These are phyloP conservation scores for Jatropha multifida DNA, from an alignment of 441 rosid species.

Conservation along the genomic window DNA sequence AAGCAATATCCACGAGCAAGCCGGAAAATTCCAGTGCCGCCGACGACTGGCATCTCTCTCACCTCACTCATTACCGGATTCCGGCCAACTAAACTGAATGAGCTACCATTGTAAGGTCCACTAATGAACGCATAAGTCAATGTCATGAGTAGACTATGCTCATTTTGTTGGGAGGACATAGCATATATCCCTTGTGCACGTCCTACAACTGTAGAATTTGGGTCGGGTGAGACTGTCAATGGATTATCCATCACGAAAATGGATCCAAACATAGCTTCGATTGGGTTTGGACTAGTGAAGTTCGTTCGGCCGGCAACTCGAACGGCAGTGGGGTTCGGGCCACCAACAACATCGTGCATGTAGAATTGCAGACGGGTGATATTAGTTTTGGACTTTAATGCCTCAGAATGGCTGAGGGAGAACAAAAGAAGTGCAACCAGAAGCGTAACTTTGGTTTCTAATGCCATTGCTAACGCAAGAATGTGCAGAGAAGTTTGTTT, in stretches of 20 bases:
- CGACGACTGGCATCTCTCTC: constrained; percentile 62
- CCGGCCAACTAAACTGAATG: constrained; percentile 47
- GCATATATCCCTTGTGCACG: constrained; percentile 62
- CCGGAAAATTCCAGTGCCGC: constrained; percentile 56
- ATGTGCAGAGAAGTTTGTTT: neutral
- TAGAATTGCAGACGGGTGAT: constrained; percentile 52
- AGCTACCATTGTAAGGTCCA: constrained; percentile 59
- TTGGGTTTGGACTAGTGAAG: constrained; percentile 33
- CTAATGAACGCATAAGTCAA: constrained; percentile 41
- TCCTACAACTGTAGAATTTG: constrained; percentile 43
- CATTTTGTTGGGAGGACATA: constrained; percentile 37
- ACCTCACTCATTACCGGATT: constrained; percentile 38
- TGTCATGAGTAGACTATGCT: constrained; percentile 43
- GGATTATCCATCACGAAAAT: constrained; percentile 47
- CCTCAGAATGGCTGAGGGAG: constrained; percentile 17
- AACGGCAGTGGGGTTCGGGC: constrained; percentile 44
- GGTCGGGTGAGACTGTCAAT: constrained; percentile 43
- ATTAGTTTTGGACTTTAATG: constrained; percentile 29
- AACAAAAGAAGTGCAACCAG: constrained; percentile 21
- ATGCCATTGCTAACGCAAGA: constrained; percentile 35
- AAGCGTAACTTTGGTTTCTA: constrained; percentile 23
- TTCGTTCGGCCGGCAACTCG: constrained; percentile 34
- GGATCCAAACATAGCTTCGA: constrained; percentile 36
- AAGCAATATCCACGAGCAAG: constrained; percentile 50
- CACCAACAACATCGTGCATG: constrained; percentile 54